Conservation (phyloP, 1,284 basidiomycete species). For the Pisolithus thermaeus region DNA sequence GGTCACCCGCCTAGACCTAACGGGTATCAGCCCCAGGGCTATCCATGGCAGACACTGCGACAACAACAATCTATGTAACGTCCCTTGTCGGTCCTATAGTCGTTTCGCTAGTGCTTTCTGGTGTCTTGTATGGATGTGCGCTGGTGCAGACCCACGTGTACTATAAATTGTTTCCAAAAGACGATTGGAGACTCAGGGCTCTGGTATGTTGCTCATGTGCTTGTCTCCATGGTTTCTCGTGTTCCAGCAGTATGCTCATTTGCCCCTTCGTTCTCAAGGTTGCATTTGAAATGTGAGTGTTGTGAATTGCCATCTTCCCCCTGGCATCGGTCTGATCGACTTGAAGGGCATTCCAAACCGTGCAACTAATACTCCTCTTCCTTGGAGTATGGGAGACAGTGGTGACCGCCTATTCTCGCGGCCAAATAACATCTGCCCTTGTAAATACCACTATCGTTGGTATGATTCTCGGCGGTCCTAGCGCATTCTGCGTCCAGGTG, state of each 20-base stretch:
- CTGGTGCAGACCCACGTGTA: not conserved
- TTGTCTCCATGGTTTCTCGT: not conserved
- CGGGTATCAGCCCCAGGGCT: no score
- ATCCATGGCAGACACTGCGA: no score
- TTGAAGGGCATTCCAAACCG: no score
- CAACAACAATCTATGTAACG: not conserved
- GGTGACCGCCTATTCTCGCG: no score
- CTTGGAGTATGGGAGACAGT: no score
- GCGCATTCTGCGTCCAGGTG: not conserved
- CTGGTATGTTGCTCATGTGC: not conserved
- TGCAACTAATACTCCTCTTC: no score
- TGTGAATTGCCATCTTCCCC: no score
- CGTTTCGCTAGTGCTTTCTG: not conserved
- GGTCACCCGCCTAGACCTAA: no score
- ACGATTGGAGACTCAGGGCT: not conserved
- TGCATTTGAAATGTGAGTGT: not conserved
- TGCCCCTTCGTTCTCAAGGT: not conserved
- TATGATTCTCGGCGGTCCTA: not conserved
- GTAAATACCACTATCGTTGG: not conserved
- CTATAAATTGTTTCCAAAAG: not conserved
- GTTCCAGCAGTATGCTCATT: not conserved
- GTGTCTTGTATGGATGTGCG: not conserved
- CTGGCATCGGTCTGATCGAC: no score
- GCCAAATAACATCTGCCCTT: no score
- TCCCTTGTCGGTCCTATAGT: not conserved